These are phyloP conservation scores for Colletotrichum cordylinicola DNA, from an alignment of 2,329 filamentous ascomycete genomes.

Conservation along the genomic window DNA sequence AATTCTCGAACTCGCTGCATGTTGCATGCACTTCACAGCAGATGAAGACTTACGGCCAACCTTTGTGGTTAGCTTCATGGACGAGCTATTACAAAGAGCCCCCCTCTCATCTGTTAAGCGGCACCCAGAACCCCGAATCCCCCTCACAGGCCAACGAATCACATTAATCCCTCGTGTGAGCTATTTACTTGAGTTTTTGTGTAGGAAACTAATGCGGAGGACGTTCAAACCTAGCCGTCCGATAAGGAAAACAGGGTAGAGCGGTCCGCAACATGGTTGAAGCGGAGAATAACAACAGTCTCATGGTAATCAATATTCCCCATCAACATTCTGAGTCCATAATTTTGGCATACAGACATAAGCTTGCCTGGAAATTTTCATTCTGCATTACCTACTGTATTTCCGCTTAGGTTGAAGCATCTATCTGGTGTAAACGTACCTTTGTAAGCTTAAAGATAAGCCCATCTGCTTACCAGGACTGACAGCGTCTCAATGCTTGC, in stretches of 20 bases:
- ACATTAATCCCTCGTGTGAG: neutral
- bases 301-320: neutral
- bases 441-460: neutral
- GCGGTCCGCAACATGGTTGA: neutral
- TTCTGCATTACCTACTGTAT: neutral
- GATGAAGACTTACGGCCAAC: neutral
- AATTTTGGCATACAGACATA: neutral
- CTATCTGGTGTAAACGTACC: neutral
- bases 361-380: neutral
- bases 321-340: neutral
- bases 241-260: neutral
- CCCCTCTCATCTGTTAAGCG: neutral
- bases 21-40: neutral
- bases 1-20: neutral
- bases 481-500: neutral
- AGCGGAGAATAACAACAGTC: neutral
- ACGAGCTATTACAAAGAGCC: neutral
- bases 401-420: neutral
- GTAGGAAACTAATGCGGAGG: neutral
- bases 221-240: neutral
- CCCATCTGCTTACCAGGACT: neutral
- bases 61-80: neutral
- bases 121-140: neutral
- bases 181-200: neutral
- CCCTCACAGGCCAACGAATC: neutral